phyloP scores from a whole-genome alignment of 208 protist species.

The Crithidia bombi region DNA sequence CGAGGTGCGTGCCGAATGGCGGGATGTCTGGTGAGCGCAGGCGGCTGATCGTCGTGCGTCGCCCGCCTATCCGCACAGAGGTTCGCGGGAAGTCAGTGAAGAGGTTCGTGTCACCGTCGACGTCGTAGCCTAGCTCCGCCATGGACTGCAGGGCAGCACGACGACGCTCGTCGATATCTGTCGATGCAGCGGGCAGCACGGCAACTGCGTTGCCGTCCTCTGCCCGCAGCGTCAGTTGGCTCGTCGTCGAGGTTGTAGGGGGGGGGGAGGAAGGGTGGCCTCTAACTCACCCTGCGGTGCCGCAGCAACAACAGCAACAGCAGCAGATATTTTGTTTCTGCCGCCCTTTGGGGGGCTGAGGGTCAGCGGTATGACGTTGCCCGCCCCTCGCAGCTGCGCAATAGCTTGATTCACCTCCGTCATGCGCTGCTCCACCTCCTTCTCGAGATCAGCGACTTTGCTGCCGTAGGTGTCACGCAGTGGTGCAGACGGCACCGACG shows the following conservation, averaged over 20 bases:
- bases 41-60: conserved; percentile 40
- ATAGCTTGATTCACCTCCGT: conserved; percentile 84
- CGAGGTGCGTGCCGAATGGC: conserved; percentile 53
- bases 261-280: too few species aligned
- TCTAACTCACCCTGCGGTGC: too few species aligned
- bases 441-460: conserved; percentile 67
- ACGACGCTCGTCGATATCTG: not conserved
- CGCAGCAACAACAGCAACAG: not conserved
- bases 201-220: not conserved
- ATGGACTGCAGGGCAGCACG: conserved; percentile 23
- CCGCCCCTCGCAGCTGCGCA: conserved; percentile 46
- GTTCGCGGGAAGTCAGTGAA: conserved; percentile 3
- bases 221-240: conserved; percentile 27
- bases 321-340: not conserved
- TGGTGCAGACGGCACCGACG: conserved; percentile 8
- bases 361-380: conserved; percentile 10
- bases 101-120: conserved; percentile 2
- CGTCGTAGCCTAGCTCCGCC: conserved; percentile 14
- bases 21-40: conserved; percentile 62
- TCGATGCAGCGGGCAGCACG: not conserved
- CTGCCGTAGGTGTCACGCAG: conserved; percentile 65
- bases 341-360: conserved; percentile 16
- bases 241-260: not conserved
- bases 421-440: conserved; percentile 89
- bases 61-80: not conserved